phyloP scores from a whole-genome alignment of 2,329 filamentous ascomycete genomes.

The Xylariaceae sp. region DNA sequence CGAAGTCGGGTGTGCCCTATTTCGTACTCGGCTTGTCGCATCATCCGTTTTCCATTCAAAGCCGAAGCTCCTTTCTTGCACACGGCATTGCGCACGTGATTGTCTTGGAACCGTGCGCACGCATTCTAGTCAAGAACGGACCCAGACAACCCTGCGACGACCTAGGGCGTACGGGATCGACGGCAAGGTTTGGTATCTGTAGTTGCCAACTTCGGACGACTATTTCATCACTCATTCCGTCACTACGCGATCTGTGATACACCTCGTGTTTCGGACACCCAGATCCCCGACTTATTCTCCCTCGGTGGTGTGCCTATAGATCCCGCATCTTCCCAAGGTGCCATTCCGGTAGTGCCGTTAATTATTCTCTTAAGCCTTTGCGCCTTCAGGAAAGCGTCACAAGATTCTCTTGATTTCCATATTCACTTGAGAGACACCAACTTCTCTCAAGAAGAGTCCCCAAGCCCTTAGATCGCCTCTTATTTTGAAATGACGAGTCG shows the following conservation, averaged over 20 bases:
- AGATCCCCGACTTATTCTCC: constrained; percentile 18
- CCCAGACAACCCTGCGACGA: too few species aligned
- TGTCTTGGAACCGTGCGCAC: too few species aligned
- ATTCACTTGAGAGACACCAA: background rate
- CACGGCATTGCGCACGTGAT: too few species aligned
- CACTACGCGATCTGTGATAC: constrained; percentile 22
- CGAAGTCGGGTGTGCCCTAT: too few species aligned
- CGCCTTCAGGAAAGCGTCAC: too few species aligned
- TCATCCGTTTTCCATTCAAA: too few species aligned
- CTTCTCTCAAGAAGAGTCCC: background rate
- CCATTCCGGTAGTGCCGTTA: too few species aligned
- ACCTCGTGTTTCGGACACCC: constrained; percentile 22
- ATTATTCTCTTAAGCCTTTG: too few species aligned
- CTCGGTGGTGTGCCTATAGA: constrained; percentile 1
- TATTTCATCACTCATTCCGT: constrained; percentile 11
- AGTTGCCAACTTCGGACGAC: constrained; percentile 3
- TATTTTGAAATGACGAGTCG: constrained; percentile 8
- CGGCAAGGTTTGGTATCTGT: constrained; percentile 4
- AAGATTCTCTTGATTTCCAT: background rate
- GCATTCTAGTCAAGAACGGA: too few species aligned
- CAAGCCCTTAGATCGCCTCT: background rate
- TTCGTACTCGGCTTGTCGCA: too few species aligned
- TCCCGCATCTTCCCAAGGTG: constrained; percentile 1
- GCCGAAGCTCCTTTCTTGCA: too few species aligned
- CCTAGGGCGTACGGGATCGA: constrained; percentile 13